Base-by-base conservation (phyloP, 345 rosid genomes). In the Populus davidiana region DNA sequence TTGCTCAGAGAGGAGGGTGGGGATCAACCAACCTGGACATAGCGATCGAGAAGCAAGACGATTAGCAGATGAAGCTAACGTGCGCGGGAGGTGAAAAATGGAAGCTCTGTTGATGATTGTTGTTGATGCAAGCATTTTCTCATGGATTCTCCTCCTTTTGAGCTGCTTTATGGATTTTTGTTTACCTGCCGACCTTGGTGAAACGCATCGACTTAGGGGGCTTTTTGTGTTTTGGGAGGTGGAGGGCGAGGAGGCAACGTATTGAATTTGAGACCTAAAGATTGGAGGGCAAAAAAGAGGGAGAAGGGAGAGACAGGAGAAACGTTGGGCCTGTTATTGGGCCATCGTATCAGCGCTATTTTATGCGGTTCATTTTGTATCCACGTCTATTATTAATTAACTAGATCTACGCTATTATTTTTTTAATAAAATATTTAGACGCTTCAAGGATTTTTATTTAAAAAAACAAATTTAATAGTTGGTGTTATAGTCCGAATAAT, bases 11-110 rank as follows among this genome's bases (percentile, higher is more conserved):
- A 20, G 54, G 36, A 21, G 23, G 36, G 18, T 0, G 65, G 21
- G 25, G 36, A 47, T 14, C 20, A 61, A 70, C 23, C 10, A 62
- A 91, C 94, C 92, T 89, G 59, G 88, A 88, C 94, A 91, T 91
- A 84, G 88, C 86, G 86, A 81, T 73, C 63, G 71, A 52, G 29
- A n/a, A 65, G 14, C 20, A 8, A 68, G 39, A 68, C 38, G 63
- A 66, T 18, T 16, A 25, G 71, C 5, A 41, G 78, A 29, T 27
- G 74, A 54, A 38, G 84, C 80, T 80, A 88, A 72, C 73, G 62
- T 17, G 56, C 59, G 44, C 56, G 68, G 70, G 73, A 3, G 75
- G 70, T 11, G 69, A 73, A 64, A 7, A 69, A 75, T 61, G 63
- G 21, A 29, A 2, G 56, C 14, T 56, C 71, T 23, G 65, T 52